Evolutionary conservation across 2,329 filamentous ascomycete genomes (phyloP), one percentile per base, ranked within the genome.

Genomic region (Sporothrix protearum): DNA sequence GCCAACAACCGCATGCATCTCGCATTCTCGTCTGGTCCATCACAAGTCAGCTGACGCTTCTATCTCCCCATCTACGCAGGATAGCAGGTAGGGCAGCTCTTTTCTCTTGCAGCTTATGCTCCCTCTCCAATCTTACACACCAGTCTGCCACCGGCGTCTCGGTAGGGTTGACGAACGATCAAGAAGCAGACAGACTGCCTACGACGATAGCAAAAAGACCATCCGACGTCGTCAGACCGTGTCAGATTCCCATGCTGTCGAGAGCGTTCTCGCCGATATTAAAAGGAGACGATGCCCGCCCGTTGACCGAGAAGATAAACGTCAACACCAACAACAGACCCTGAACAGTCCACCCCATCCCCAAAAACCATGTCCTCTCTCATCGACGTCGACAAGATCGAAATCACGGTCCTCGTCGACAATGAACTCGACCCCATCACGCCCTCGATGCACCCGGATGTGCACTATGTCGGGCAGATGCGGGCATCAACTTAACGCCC

Each of bases 341-440:
- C 16, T 4, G 14, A 19, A 33, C 53, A 5, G 2, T 6, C 28
- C 16, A 2, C 33, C 19, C 33, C n/a, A 42, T n/a, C n/a, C 3
- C 33, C 57, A 22, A 5, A 3, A 9, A 49, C 19, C 33, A 61
- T 45, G 59, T 45, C 59, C n/a, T n/a, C n/a, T 30, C 30, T 68
- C 30, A 4, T 55, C n/a, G 77, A 78, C 55, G 75, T 79, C 36
- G 76, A 79, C 71, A 75, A 72, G 66, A 79, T 87, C 36, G 83
- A 86, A 45, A 82, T 85, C 30, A 77, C 80, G 5, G 81, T 86
- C 42, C 82, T 88, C 71, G 81, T 88, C 71, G 84, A 86, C 76
- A 85, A 88, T 78, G 85, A 87, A 73, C 78, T 87, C 55, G 85
- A 88, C 74, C 81, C 83, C 3, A 81, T 87, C 71, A 86, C 85